Evolutionary conservation across 148 eudicot genomes (phyloP).

Genomic region (Dianthus caryophyllus): DNA sequence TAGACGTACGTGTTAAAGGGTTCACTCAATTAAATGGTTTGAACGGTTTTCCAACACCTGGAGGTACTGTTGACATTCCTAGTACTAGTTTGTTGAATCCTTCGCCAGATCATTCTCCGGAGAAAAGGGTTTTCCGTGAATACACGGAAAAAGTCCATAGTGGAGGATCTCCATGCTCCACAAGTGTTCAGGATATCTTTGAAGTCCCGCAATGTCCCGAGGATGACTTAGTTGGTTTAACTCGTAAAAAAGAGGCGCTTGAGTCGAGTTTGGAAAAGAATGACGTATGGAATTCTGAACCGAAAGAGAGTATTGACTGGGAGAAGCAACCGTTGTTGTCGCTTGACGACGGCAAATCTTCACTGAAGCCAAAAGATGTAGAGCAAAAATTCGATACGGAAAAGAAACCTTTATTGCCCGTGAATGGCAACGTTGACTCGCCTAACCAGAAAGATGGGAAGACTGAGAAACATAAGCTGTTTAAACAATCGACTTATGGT

Average conservation of each 20-base stretch:
- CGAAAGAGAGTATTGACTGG: constrained; percentile 35
- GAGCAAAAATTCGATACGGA: constrained; percentile 33
- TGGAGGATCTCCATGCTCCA: constrained; percentile 29
- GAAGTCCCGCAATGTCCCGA: constrained; percentile 58
- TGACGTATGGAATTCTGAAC: neutral
- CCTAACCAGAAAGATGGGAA: constrained; percentile 23
- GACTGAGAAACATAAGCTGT: constrained; percentile 29
- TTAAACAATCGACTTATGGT: constrained; percentile 32
- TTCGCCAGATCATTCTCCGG: constrained; percentile 19
- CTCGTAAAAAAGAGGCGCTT: constrained; percentile 12
- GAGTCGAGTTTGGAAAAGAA: constrained; percentile 19
- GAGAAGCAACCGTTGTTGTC: constrained; percentile 29
- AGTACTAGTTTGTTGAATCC: constrained; percentile 9
- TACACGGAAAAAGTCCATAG: constrained; percentile 18
- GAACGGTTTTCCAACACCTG: constrained; percentile 1
- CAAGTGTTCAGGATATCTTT: constrained; percentile 63
- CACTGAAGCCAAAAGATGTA: constrained; percentile 11
- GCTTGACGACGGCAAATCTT: constrained; percentile 4
- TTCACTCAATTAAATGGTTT: constrained; percentile 21
- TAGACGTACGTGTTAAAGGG: constrained; percentile 62
- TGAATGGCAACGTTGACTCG: constrained; percentile 1
- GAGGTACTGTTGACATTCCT: constrained; percentile 9
- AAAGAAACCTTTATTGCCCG: constrained; percentile 25
- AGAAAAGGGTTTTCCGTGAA: constrained; percentile 12
- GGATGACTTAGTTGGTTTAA: neutral